Evolutionary conservation across 2,329 filamentous ascomycete genomes (phyloP).

Genomic region (Harringtonia aguacate): DNA sequence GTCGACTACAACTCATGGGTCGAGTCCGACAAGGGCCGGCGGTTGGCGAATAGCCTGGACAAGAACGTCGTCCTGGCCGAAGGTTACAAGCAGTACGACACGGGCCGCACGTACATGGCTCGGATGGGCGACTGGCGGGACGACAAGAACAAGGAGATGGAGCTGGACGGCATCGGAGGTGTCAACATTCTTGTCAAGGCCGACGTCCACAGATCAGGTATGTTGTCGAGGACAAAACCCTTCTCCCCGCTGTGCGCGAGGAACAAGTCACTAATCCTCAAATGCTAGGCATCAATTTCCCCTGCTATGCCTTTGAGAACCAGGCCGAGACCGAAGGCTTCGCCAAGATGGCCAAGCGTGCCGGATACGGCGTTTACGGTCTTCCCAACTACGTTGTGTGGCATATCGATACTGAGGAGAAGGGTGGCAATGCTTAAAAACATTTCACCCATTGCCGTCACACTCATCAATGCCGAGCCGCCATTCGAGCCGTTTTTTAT

Average conservation of each 20-base stretch:
- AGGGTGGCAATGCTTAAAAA: constrained; percentile 58
- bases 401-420: constrained; percentile 96
- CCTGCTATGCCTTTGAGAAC: constrained; percentile 93
- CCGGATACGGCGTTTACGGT: constrained; percentile 84
- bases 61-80: constrained; percentile 82
- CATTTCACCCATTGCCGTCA: background rate
- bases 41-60: constrained; percentile 59
- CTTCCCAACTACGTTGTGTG: constrained; percentile 97
- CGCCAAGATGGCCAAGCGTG: constrained; percentile 95
- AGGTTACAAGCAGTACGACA: constrained; percentile 91
- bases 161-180: constrained; percentile 90
- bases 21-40: constrained; percentile 76
- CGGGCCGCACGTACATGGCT: constrained; percentile 82
- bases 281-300: constrained; percentile 98
- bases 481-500: too few species aligned
- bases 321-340: constrained; percentile 98
- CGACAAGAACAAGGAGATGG: constrained; percentile 84
- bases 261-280: background rate
- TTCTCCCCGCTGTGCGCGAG: background rate
- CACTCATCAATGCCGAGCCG: background rate
- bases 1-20: constrained; percentile 99
- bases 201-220: constrained; percentile 90
- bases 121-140: constrained; percentile 84
- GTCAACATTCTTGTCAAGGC: constrained; percentile 98
- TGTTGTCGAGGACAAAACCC: constrained; percentile 14